Conservation (phyloP, 352 stramenopile species). For the Paralagenidium karlingii region DNA sequence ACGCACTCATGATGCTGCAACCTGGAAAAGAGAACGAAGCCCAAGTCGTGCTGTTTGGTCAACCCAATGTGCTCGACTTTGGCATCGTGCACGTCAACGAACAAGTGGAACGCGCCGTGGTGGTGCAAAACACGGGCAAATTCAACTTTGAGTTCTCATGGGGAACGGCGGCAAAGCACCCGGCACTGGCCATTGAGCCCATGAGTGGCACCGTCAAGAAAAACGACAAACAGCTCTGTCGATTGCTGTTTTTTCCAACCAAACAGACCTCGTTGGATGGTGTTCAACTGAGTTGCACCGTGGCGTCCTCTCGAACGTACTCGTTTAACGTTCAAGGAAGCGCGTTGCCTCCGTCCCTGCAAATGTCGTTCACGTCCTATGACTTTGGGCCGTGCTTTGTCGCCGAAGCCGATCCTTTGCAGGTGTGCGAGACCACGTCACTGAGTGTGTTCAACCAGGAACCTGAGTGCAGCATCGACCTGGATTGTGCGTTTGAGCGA, state of each 20-base stretch:
- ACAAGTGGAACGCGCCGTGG: conserved; percentile 35
- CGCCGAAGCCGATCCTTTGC: conserved; percentile 41
- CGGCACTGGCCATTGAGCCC: conserved; percentile 47
- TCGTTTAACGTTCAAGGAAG: conserved; percentile 51
- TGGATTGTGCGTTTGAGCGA: conserved; percentile 87
- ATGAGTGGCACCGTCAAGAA: conserved; percentile 80
- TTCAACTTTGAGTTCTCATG: conserved; percentile 94
- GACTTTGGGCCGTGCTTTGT: conserved; percentile 91
- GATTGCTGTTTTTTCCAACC: conserved; percentile 60
- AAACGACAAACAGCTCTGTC: conserved; percentile 68
- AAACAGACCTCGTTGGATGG: conserved; percentile 68
- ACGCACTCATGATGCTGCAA: conserved; percentile 25
- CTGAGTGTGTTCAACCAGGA: conserved; percentile 86
- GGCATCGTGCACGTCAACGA: conserved; percentile 81
- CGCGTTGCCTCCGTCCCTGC: conserved; percentile 70
- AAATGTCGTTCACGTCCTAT: conserved; percentile 83
- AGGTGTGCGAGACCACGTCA: conserved; percentile 31
- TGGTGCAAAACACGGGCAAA: conserved; percentile 87
- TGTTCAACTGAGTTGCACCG: conserved; percentile 53
- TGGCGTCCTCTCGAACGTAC: conserved; percentile 83
- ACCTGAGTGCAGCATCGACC: conserved; percentile 48
- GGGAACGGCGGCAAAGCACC: conserved; percentile 20
- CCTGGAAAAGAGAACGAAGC: conserved; percentile 2
- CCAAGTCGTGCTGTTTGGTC: conserved; percentile 16
- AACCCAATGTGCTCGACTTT: conserved; percentile 69